Evolutionary conservation across 768 basidiomycete genomes (phyloP), one percentile per base, ranked within the genome.

Genomic region (Suillus decipiens): DNA sequence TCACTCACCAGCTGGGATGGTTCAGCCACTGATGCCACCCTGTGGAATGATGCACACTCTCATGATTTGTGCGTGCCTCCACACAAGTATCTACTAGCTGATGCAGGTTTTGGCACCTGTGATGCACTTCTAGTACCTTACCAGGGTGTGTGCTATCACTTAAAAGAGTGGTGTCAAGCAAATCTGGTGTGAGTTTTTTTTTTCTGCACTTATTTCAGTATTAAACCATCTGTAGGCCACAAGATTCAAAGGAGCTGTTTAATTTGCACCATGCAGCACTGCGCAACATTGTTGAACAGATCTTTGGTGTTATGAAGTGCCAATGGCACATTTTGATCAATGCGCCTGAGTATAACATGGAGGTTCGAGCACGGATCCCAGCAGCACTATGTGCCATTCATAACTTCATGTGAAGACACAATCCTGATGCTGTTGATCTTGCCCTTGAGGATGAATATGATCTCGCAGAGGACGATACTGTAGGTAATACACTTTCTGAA

Each of bases 111-210:
- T 53, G 50, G 48, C n/a, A 61, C n/a, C n/a, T 56, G 55, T 10
- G 28, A 76, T 60, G 41, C 67, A 1, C 68, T 79, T 1, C 65
- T 81, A 0, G 69, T 61, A 3, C 61, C 61, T 37, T 61, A 61
- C 41, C 14, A n/a, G 17, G 61, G 61, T n/a, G 61, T 61, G 39
- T n/a, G 70, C 5, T 80, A 80, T 69, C 78, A 80, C 62, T 68
- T 79, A 37, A 67, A 64, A 24, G 59, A 54, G 39, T 61, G 51
- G 61, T 8, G 41, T 17, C 61, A 61, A 33, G 31, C 48, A 14
- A 53, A 37, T 22, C 43, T 45, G 1, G 3, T 5, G 11, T 45
- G 10, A 45, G 43, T 45, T 45, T n/a, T 11, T 45, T 45, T 22
- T 0, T 45, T 45, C 2, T 22, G 1, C 15, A 6, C n/a, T 5